A percentile compares a stretch with the other conserved stretches of the same genome.
phyloP scores from a whole-genome alignment of 345 rosid species.

The Corchorus olitorius region DNA sequence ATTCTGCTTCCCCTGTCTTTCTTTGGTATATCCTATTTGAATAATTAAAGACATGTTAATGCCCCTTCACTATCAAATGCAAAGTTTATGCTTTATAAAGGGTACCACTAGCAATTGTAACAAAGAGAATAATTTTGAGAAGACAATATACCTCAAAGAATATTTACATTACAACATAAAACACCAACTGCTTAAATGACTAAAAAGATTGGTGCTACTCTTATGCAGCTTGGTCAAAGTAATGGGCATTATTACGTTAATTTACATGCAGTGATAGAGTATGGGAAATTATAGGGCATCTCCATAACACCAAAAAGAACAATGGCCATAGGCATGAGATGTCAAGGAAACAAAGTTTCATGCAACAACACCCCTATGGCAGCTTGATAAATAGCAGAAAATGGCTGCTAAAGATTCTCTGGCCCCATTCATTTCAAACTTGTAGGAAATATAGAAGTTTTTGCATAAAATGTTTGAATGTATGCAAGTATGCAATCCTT shows the following conservation, averaged over 20 bases:
- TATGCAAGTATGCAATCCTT: conserved; percentile 5
- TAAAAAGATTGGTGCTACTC: neutral
- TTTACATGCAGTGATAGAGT: neutral
- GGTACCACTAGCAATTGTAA: neutral
- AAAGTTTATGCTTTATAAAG: neutral
- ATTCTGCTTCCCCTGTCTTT: conserved; percentile 22
- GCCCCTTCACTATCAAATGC: conserved; percentile 2
- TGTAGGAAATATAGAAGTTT: neutral
- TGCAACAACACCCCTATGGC: neutral
- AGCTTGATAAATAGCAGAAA: neutral
- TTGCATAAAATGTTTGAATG: neutral
- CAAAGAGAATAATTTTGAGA: neutral
- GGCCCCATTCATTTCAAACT: neutral
- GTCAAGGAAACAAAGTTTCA: neutral
- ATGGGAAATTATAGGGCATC: neutral
- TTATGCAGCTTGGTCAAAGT: neutral
- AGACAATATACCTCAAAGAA: neutral
- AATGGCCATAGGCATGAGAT: neutral
- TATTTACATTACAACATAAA: conserved; percentile 3
- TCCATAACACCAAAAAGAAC: neutral
- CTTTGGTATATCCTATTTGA: conserved; percentile 27
- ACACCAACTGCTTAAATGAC: neutral
- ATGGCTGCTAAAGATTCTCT: neutral
- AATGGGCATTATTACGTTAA: neutral
- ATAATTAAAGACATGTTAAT: conserved; percentile 21